Percentiles rank a stretch among this genome's conserved stretches.
These are phyloP conservation scores for Irpex sp. DNA, from an alignment of 1,284 basidiomycete genomes.

Conservation along the genomic window DNA sequence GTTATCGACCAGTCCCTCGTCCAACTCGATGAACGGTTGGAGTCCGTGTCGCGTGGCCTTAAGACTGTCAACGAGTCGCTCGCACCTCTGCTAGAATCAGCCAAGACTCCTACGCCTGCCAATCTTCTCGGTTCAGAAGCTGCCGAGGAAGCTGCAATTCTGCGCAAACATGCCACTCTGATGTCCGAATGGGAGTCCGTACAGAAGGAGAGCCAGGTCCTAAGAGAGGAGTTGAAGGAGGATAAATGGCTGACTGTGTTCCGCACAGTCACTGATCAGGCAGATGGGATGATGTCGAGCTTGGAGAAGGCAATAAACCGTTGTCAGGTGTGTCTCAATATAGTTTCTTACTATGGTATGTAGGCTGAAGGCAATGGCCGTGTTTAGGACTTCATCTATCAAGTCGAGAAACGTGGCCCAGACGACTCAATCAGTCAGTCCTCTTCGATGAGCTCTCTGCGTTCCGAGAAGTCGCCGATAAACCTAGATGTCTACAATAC, in stretches of 20 bases:
- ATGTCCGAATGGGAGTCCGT: slow-evolving; percentile 77
- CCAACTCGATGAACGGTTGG: slow-evolving; percentile 77
- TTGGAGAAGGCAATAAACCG: slow-evolving; percentile 87
- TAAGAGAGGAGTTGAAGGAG: slow-evolving; percentile 90
- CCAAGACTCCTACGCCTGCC: slow-evolving; percentile 43
- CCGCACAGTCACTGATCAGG: slow-evolving; percentile 87
- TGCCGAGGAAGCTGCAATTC: slow-evolving; percentile 48
- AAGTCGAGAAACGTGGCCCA: slow-evolving; percentile 57
- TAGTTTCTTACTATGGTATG: too few species aligned
- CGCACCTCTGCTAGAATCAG: slow-evolving; percentile 49
- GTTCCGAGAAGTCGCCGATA: slow-evolving; percentile 47
- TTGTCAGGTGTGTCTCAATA: slow-evolving; percentile 59
- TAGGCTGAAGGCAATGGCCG: not conserved
- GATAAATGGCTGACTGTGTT: slow-evolving; percentile 97
- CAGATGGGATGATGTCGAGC: slow-evolving; percentile 95
- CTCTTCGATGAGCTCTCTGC: slow-evolving; percentile 43
- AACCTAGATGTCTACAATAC: slow-evolving; percentile 61
- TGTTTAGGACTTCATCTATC: slow-evolving; percentile 75
- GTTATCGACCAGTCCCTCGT: slow-evolving; percentile 81
- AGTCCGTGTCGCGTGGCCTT: slow-evolving; percentile 67
- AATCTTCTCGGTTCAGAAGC: slow-evolving; percentile 26
- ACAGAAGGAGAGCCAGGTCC: slow-evolving; percentile 75
- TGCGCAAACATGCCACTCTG: slow-evolving; percentile 70
- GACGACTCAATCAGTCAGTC: slow-evolving; percentile 41
- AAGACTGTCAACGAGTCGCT: slow-evolving; percentile 62